phyloP scores from a whole-genome alignment of 331 rosid genomes.

The Erythrophleum ivorense region DNA sequence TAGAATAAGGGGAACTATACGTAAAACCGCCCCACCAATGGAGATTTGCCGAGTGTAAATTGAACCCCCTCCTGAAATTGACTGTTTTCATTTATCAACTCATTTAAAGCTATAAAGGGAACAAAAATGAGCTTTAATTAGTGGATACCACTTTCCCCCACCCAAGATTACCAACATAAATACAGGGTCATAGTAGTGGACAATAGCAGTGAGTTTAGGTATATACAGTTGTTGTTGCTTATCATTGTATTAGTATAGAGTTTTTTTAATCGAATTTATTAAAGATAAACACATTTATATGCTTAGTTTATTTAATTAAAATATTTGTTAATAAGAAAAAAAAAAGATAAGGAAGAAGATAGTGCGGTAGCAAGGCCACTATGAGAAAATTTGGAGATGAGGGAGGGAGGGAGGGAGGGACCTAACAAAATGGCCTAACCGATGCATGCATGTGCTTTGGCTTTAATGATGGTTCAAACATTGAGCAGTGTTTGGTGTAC shows the following conservation, averaged over 20 bases:
- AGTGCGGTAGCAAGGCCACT: not conserved
- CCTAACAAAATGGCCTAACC: not conserved
- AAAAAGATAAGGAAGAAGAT: too few relatives aligned
- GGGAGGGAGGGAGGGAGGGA: not conserved
- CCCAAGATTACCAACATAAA: slow-evolving; percentile 33
- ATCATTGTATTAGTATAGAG: not conserved
- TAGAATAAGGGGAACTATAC: not conserved
- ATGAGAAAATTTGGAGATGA: too few relatives aligned
- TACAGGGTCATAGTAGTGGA: slow-evolving; percentile 1
- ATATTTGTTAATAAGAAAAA: not conserved
- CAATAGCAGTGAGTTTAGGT: slow-evolving; percentile 17
- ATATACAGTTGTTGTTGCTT: not conserved
- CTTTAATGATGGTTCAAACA: not conserved
- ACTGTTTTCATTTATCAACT: slow-evolving; percentile 36
- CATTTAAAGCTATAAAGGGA: slow-evolving; percentile 10
- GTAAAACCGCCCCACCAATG: slow-evolving; percentile 59
- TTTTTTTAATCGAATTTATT: not conserved
- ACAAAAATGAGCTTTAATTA: slow-evolving; percentile 43
- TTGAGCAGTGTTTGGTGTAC: slow-evolving; percentile 9
- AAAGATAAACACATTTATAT: not conserved
- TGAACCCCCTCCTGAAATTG: slow-evolving; percentile 21
- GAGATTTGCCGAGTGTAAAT: slow-evolving; percentile 45
- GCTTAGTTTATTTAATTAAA: not conserved
- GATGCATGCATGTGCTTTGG: slow-evolving; percentile 3
- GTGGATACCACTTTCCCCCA: slow-evolving; percentile 64